Evolutionary conservation across 257 asterid species (phyloP).

Genomic region (Nicotiana tomentosiformis): DNA sequence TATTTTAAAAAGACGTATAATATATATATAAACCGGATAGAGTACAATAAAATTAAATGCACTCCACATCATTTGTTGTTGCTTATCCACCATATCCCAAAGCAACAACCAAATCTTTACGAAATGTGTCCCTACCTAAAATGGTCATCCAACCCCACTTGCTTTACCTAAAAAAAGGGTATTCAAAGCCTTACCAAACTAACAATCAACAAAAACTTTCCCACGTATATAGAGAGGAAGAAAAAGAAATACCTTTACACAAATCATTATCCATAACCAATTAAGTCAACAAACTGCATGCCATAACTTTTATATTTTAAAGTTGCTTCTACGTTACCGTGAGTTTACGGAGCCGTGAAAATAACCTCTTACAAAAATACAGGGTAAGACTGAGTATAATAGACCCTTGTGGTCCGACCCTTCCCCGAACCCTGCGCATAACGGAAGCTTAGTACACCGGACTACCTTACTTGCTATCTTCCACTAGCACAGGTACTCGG

Average conservation of each 20-base stretch:
- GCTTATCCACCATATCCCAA: background rate
- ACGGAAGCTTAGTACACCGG: too few relatives aligned
- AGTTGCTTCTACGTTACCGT: rapidly evolving
- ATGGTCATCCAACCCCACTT: background rate
- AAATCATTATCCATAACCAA: background rate
- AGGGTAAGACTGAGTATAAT: rapidly evolving
- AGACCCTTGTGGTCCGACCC: too few relatives aligned
- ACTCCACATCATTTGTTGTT: background rate
- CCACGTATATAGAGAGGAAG: background rate
- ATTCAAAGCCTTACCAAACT: background rate
- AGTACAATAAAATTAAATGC: background rate
- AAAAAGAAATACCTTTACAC: background rate
- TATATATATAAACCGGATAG: background rate
- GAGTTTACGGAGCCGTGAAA: too few relatives aligned
- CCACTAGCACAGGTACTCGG: too few relatives aligned
- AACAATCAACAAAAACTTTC: background rate
- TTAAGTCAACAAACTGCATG: background rate
- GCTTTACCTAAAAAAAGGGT: background rate
- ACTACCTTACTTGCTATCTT: too few relatives aligned
- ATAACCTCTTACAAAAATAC: rapidly evolving
- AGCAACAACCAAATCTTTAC: background rate
- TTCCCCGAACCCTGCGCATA: too few relatives aligned
- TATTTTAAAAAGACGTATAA: background rate
- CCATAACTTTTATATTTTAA: too few relatives aligned
- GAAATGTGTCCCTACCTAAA: constrained; percentile 4